Conservation (phyloP, 2,329 filamentous ascomycete genomes). For the Sclerotinia subarctica region DNA sequence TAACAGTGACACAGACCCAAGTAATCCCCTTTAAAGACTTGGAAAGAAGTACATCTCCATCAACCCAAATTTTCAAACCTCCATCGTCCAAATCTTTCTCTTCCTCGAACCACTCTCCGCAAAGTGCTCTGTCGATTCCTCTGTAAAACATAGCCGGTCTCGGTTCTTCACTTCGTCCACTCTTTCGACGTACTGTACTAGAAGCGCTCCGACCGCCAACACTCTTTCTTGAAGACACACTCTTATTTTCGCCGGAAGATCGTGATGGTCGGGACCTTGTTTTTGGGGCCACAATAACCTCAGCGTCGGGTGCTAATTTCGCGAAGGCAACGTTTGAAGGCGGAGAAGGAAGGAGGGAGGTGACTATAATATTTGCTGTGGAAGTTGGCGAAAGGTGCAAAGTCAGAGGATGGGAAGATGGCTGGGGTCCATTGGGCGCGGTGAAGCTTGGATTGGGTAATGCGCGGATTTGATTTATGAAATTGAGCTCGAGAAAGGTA, state of each 20-base stretch:
- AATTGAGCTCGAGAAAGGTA: conserved; percentile 89
- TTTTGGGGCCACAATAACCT: conserved; percentile 97
- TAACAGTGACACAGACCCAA: conserved; percentile 80
- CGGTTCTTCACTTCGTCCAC: conserved; percentile 61
- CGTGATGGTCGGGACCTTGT: conserved; percentile 68
- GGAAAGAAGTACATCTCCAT: conserved; percentile 69
- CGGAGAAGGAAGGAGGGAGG: conserved; percentile 74
- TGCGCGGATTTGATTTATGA: conserved; percentile 87
- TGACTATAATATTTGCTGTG: conserved; percentile 84
- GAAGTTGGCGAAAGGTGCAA: conserved; percentile 93
- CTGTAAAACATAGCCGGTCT: conserved; percentile 72
- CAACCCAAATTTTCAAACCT: conserved; percentile 77
- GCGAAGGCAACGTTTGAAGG: conserved; percentile 71
- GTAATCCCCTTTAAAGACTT: conserved; percentile 72
- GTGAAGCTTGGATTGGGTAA: conserved; percentile 78
- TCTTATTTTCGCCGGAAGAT: conserved; percentile 69
- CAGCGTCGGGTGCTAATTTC: conserved; percentile 89
- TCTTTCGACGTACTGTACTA: conserved; percentile 64
- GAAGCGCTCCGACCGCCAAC: conserved; percentile 68
- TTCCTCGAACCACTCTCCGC: conserved; percentile 70
- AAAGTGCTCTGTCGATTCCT: conserved; percentile 68
- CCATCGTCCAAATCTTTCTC: conserved; percentile 53
- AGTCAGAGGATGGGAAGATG: conserved; percentile 73
- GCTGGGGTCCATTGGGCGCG: conserved; percentile 48
- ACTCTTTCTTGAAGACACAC: conserved; percentile 75